Evolutionary conservation across 140 eudicot genomes (phyloP).

Genomic region (Artemisia princeps): DNA sequence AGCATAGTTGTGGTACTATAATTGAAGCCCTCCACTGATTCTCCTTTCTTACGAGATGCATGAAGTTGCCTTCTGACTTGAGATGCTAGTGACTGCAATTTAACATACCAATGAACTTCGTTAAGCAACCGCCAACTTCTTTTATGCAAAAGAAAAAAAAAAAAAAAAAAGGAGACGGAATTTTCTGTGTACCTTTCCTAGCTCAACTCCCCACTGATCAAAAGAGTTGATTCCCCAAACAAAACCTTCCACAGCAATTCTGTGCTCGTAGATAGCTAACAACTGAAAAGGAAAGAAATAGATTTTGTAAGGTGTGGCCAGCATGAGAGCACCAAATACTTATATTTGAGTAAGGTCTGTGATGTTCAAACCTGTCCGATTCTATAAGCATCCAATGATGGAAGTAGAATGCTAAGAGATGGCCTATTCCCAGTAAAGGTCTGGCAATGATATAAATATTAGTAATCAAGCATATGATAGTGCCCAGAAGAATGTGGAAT

Average conservation of each 20-base stretch:
- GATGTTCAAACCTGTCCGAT: slow-evolving; percentile 75
- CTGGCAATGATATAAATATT: slow-evolving; percentile 36
- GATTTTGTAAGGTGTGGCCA: not conserved
- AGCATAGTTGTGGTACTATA: slow-evolving; percentile 77
- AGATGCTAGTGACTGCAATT: slow-evolving; percentile 73
- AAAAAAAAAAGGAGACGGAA: too few species aligned
- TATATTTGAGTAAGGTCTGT: not conserved
- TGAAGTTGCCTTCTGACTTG: slow-evolving; percentile 92
- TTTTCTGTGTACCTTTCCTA: slow-evolving; percentile 67
- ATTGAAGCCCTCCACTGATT: slow-evolving; percentile 80
- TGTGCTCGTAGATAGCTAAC: slow-evolving; percentile 85
- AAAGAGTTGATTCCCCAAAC: slow-evolving; percentile 96
- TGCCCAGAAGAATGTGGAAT: not conserved
- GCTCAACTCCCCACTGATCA: slow-evolving; percentile 98
- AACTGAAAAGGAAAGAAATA: slow-evolving; percentile 37
- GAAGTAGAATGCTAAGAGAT: slow-evolving; percentile 87
- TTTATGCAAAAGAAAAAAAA: not conserved
- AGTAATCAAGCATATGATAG: slow-evolving; percentile 16
- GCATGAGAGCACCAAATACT: too few species aligned
- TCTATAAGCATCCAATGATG: slow-evolving; percentile 80
- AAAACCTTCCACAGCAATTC: slow-evolving; percentile 93
- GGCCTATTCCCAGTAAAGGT: slow-evolving; percentile 97
- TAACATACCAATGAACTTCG: not conserved
- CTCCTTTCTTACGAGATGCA: slow-evolving; percentile 92
- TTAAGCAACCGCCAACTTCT: not conserved